Percentiles rank a stretch among this genome's conserved stretches.
phyloP scores from a whole-genome alignment of 352 stramenopile genomes.

The Phytophthora citrophthora region DNA sequence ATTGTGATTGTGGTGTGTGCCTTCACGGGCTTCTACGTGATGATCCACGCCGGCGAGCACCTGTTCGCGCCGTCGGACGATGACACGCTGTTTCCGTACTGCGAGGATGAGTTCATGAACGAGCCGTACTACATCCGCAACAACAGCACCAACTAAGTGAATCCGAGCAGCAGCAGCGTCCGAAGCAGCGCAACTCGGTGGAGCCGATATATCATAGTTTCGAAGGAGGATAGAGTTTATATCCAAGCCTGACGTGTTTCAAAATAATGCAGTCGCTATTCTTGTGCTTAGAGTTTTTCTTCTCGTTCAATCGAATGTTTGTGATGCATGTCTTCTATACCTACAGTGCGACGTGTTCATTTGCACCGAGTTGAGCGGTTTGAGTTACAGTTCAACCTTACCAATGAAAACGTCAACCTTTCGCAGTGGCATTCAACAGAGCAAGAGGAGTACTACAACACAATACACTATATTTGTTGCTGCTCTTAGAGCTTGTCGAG shows the following conservation, averaged over 20 bases:
- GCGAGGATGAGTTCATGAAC: conserved; percentile 50
- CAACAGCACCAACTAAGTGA: conserved; percentile 35
- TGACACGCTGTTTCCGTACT: conserved; percentile 60
- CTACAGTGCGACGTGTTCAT: too few species aligned
- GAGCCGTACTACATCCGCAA: conserved; percentile 53
- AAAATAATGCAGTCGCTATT: conserved; percentile 15
- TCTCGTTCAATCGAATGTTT: background rate
- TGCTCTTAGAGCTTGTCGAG: background rate
- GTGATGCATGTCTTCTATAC: too few species aligned
- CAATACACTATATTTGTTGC: conserved; percentile 11
- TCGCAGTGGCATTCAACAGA: background rate
- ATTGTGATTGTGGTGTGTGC: conserved; percentile 52
- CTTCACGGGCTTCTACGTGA: conserved; percentile 57
- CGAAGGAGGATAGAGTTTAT: conserved; percentile 13
- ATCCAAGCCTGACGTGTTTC: conserved; percentile 8
- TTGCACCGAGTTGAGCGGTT: too few species aligned
- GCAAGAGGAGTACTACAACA: background rate
- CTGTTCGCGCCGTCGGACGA: conserved; percentile 51
- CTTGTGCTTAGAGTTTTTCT: background rate
- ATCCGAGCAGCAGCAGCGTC: conserved; percentile 5
- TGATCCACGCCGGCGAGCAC: conserved; percentile 56
- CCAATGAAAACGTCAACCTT: too few species aligned
- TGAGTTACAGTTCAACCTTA: too few species aligned
- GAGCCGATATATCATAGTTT: conserved; percentile 19
- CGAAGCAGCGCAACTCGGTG: conserved; percentile 13